Conservation (phyloP, 495 filamentous ascomycete genomes). For the Talaromyces proteolyticus region DNA sequence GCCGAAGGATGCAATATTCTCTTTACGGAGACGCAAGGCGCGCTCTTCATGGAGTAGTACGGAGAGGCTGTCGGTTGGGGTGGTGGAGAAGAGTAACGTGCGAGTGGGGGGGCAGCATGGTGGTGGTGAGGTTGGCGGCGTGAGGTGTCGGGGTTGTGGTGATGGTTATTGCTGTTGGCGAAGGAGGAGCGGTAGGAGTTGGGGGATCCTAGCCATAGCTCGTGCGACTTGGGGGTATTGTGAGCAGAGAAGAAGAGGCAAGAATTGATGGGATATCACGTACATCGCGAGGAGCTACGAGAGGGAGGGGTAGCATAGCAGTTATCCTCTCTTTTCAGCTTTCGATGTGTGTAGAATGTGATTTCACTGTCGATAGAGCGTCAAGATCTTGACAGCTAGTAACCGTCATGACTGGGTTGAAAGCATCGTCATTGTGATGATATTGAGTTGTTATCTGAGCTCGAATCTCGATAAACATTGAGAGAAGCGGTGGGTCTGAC, state of each 20-base stretch:
- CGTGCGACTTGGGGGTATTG: slow-evolving; percentile 53
- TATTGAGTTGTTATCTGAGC: too few relatives aligned
- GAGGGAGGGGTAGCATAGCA: slow-evolving; percentile 59
- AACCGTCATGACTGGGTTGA: too few relatives aligned
- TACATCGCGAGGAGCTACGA: slow-evolving; percentile 68
- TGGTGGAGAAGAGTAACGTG: slow-evolving; percentile 20
- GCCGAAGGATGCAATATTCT: slow-evolving; percentile 69
- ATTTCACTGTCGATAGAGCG: too few relatives aligned
- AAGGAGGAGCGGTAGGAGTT: slow-evolving; percentile 33
- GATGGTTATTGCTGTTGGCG: slow-evolving; percentile 11
- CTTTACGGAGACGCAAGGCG: slow-evolving; percentile 58
- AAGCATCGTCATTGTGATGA: too few relatives aligned
- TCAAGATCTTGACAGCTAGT: too few relatives aligned
- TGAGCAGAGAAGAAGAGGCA: slow-evolving; percentile 1
- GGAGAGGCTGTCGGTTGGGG: slow-evolving; percentile 39
- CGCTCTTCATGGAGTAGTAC: slow-evolving; percentile 64
- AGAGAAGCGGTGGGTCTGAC: too few relatives aligned
- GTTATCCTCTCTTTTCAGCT: too few relatives aligned
- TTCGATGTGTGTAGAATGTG: too few relatives aligned
- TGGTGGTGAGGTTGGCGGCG: slow-evolving; percentile 21
- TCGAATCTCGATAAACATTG: too few relatives aligned
- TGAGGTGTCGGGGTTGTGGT: slow-evolving; percentile 16
- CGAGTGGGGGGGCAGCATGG: slow-evolving; percentile 7
- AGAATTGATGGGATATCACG: slow-evolving; percentile 16
- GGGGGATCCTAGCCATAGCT: slow-evolving; percentile 62